Evolutionary conservation across 768 basidiomycete species (phyloP), one percentile per base, ranked within the genome.

Genomic region (Saitozyma sp.): DNA sequence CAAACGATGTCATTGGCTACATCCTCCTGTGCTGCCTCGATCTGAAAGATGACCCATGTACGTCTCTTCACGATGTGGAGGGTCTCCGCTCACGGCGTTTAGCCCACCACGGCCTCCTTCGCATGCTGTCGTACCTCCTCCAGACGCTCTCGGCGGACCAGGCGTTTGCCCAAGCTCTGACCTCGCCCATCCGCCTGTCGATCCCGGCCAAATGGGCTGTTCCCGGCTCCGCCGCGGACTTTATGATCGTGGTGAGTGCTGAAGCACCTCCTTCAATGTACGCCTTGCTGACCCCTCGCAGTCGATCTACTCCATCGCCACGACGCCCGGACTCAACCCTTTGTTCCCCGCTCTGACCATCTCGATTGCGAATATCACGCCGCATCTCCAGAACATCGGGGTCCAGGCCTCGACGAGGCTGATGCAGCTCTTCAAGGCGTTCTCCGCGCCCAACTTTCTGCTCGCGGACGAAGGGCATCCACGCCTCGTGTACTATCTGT

Each of bases 381-480:
- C 95, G 19, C 88, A 90, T 78, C 85, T 96, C 69, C 88, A 87
- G 78, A 85, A 89, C 66, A 82, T 96, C 19, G 87, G 87, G 46
- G 85, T 92, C 53, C 86, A 87, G 40, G 87, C 92, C 11, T 89
- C 92, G 3, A 89, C 90, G 6, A 85, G 90, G 16, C 83, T 99
- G 8, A 77, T 94, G 42, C 92, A 96, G 78, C 84, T 98, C 7
- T 92, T 96, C 80, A 88, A 85, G 38, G 91, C 95, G 0, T 95
- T 99, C 76, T 88, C 92, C 6, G 91, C 88, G 62, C 91, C 96
- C 0, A 81, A 87, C 2, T 97, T 97, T 79, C 81, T 98, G 41
- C 81, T 99, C 17, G 88, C 90, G 3, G 96, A 98, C 65, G 96
- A 97, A 79, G 92, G 94, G 8, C 92, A 97, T 74, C 96, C 96